Evolutionary conservation across 257 asterid species (phyloP), one percentile per base, ranked within the genome.

Genomic region (Cordia subcordata): DNA sequence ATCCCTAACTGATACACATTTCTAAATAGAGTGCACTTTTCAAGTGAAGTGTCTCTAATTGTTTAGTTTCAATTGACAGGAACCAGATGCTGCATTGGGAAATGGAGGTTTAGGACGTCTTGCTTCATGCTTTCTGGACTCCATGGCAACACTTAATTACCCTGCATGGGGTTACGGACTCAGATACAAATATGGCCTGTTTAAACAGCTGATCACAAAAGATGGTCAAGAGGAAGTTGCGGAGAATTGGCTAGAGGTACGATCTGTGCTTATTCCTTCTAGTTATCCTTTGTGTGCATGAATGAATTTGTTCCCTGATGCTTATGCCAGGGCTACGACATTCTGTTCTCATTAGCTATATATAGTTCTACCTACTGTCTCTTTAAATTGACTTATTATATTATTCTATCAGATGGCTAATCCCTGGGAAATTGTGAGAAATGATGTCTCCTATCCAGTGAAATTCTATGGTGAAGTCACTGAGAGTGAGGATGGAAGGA

Each of bases 161-260:
- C 87, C 91, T 44, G 85, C 87, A 45, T 78, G 91, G 87, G 87
- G 91, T 38, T 83, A 83, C 59, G 91, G 91, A 9, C 81, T 83
- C 38, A 62, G 91, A 38, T 83, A 83, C 66, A 77, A 79, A 72
- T 80, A 80, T 68, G 91, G 91, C 8, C 74, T 80, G 46, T 83
- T 83, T 61, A 78, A 81, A 70, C 91, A 83, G 74, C 79, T 81
- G 27, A 78, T 83, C 64, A 81, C 85, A 49, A 76, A 81, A 64
- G 82, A 78, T 58, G 87, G 87, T 44, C 87, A 83, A 68, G 80
- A 78, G 66, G 91, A 83, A 62, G 83, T 80, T 67, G 85, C 91
- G 27, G 91, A 83, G 67, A 66, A 78, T 69, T 83, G 91, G 91
- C 87, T 83, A 32, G 90, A 83, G 80, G 83, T 76, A 47, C 44